These are phyloP conservation scores for Lachnellula hyalina DNA, from an alignment of 2,329 filamentous ascomycete species.

Conservation along the genomic window DNA sequence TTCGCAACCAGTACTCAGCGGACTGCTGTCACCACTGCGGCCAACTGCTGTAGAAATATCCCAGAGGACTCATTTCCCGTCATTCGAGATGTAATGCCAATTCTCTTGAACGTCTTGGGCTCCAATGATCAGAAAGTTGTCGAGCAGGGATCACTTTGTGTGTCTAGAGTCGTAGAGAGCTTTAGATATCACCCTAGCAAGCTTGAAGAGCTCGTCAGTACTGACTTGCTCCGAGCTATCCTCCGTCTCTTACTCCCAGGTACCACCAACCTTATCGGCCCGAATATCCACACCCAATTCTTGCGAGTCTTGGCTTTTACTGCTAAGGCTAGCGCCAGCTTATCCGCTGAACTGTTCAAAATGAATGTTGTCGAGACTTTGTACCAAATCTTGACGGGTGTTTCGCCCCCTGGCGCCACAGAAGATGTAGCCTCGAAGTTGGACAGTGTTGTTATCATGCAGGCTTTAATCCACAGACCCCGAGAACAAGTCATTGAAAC, in stretches of 20 bases:
- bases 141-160: constrained; percentile 91
- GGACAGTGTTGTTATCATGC: constrained; percentile 97
- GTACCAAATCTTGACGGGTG: constrained; percentile 93
- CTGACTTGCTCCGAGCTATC: constrained; percentile 78
- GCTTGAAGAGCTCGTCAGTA: constrained; percentile 86
- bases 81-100: constrained; percentile 94
- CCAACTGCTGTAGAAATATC: constrained; percentile 97
- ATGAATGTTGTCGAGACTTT: constrained; percentile 96
- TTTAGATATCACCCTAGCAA: constrained; percentile 86
- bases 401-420: constrained; percentile 77
- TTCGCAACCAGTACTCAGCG: constrained; percentile 96
- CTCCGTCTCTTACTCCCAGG: constrained; percentile 85
- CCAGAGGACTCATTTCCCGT: constrained; percentile 89
- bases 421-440: constrained; percentile 80
- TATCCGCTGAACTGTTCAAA: constrained; percentile 88
- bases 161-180: constrained; percentile 93
- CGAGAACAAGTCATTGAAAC: constrained; percentile 97
- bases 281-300: constrained; percentile 94
- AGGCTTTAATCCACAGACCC: constrained; percentile 90
- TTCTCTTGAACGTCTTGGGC: constrained; percentile 78
- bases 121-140: constrained; percentile 96
- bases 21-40: constrained; percentile 93
- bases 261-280: constrained; percentile 89
- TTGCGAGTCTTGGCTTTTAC: constrained; percentile 86
- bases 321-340: constrained; percentile 76